A percentile compares a stretch with the other conserved stretches of the same genome.
phyloP scores from a whole-genome alignment of 2,329 filamentous ascomycete genomes.

The Xylariales sp. region DNA sequence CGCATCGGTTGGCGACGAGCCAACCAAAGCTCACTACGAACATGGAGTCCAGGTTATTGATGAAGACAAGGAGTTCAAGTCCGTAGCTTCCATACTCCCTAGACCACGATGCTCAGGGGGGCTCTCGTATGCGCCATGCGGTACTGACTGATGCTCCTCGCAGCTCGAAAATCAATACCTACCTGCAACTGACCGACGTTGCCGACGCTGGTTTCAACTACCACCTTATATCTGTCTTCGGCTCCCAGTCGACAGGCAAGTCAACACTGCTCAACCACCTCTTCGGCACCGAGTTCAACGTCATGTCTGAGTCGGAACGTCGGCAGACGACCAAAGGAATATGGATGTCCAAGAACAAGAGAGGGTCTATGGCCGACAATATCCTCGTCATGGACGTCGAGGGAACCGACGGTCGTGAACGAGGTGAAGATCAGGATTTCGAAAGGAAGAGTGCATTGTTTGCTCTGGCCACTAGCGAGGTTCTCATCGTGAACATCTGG shows the following conservation, averaged over 20 bases:
- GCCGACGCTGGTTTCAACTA: constrained; percentile 96
- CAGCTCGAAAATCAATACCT: constrained; percentile 73
- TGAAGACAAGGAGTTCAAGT: constrained; percentile 97
- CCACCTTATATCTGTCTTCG: constrained; percentile 97
- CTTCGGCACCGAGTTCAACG: constrained; percentile 92
- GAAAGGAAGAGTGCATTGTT: constrained; percentile 98
- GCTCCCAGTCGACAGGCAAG: constrained; percentile 97
- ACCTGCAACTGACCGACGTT: constrained; percentile 74
- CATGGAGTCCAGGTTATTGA: constrained; percentile 97
- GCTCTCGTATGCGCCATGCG: background rate
- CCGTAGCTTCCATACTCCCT: constrained; percentile 31
- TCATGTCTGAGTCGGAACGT: constrained; percentile 93
- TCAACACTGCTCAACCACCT: constrained; percentile 94
- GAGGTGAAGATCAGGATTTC: constrained; percentile 97
- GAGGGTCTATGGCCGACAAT: constrained; percentile 81
- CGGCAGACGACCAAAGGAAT: constrained; percentile 98
- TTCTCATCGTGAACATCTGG: constrained; percentile 98
- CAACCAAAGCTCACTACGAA: constrained; percentile 66
- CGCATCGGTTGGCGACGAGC: constrained; percentile 64
- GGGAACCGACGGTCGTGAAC: constrained; percentile 91
- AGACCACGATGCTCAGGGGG: background rate
- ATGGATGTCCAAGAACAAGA: constrained; percentile 98
- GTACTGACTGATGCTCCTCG: constrained; percentile 13
- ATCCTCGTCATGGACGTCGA: constrained; percentile 99
- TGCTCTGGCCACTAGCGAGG: constrained; percentile 93